phyloP scores from a whole-genome alignment of 2,329 filamentous ascomycete species.

The Cytospora leucostoma region DNA sequence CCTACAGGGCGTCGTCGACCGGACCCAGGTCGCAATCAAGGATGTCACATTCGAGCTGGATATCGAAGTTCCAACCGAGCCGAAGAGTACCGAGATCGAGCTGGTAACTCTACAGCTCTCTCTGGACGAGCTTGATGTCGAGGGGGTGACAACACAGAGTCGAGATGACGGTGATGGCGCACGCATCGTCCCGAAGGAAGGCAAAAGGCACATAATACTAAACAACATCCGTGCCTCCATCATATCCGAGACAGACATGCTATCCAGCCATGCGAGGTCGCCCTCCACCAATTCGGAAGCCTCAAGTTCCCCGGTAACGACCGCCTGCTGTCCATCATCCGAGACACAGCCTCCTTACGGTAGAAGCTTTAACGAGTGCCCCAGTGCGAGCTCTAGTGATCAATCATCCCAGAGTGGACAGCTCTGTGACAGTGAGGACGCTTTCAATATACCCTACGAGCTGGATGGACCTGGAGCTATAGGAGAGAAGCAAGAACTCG shows the following conservation, averaged over 20 bases:
- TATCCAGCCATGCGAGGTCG: constrained; percentile 60
- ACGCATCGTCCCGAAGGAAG: constrained; percentile 54
- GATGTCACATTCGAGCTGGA: constrained; percentile 68
- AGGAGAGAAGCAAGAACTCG: constrained; percentile 39
- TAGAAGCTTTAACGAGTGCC: constrained; percentile 28
- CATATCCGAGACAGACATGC: constrained; percentile 68
- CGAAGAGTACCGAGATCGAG: constrained; percentile 49
- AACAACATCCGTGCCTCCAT: constrained; percentile 64
- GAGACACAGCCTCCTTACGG: constrained; percentile 31
- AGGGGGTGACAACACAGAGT: constrained; percentile 59
- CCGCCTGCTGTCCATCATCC: constrained; percentile 34
- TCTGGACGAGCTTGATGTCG: constrained; percentile 65
- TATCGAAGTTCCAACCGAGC: constrained; percentile 56
- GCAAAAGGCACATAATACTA: constrained; percentile 66
- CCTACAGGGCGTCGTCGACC: constrained; percentile 72
- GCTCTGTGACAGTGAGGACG: constrained; percentile 55
- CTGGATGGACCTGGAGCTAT: constrained; percentile 41
- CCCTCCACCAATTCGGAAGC: constrained; percentile 58
- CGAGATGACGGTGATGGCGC: constrained; percentile 37
- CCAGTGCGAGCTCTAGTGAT: constrained; percentile 37
- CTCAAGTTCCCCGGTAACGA: constrained; percentile 46
- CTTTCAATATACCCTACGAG: constrained; percentile 59
- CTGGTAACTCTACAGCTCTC: constrained; percentile 65
- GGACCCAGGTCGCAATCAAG: constrained; percentile 66
- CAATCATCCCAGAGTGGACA: constrained; percentile 40